Evolutionary conservation across 2,329 filamentous ascomycete genomes (phyloP).

Genomic region (Aspergillus hortae): DNA sequence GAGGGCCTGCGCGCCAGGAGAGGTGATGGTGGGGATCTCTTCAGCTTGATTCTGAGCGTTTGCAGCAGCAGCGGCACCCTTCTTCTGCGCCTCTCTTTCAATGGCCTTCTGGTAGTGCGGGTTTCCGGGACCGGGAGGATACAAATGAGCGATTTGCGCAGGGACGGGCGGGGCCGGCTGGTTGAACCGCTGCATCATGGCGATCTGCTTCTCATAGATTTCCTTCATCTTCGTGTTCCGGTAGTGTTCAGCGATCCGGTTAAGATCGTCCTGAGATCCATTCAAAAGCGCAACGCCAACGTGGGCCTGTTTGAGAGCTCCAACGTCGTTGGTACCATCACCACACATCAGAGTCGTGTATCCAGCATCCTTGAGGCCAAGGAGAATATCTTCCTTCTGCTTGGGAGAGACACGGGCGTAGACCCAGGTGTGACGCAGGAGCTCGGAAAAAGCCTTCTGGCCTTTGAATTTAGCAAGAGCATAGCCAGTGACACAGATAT

Average conservation of each 20-base stretch:
- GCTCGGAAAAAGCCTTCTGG: constrained; percentile 68
- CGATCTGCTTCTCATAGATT: constrained; percentile 92
- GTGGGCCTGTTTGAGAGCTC: constrained; percentile 95
- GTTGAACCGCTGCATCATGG: constrained; percentile 92
- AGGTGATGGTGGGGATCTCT: constrained; percentile 61
- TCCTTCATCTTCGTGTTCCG: constrained; percentile 98
- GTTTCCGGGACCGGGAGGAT: constrained; percentile 84
- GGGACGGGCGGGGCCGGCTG: constrained; percentile 90
- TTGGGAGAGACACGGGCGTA: constrained; percentile 97
- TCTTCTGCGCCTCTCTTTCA: constrained; percentile 76
- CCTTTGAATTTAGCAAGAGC: constrained; percentile 85
- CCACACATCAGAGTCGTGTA: constrained; percentile 99
- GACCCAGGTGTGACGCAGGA: constrained; percentile 91
- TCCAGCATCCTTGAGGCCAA: constrained; percentile 91
- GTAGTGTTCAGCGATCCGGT: constrained; percentile 86
- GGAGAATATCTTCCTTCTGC: constrained; percentile 98
- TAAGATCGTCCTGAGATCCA: constrained; percentile 85
- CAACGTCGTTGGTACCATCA: constrained; percentile 97
- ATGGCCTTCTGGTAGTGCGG: constrained; percentile 93
- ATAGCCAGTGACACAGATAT: constrained; percentile 94
- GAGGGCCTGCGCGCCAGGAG: constrained; percentile 61
- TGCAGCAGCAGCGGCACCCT: constrained; percentile 61
- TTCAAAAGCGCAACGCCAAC: constrained; percentile 95
- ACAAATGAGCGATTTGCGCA: constrained; percentile 87
- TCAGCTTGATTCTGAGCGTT: constrained; percentile 52